phyloP scores from a whole-genome alignment of 2,329 filamentous ascomycete species.

The Phialemoniopsis sp. region DNA sequence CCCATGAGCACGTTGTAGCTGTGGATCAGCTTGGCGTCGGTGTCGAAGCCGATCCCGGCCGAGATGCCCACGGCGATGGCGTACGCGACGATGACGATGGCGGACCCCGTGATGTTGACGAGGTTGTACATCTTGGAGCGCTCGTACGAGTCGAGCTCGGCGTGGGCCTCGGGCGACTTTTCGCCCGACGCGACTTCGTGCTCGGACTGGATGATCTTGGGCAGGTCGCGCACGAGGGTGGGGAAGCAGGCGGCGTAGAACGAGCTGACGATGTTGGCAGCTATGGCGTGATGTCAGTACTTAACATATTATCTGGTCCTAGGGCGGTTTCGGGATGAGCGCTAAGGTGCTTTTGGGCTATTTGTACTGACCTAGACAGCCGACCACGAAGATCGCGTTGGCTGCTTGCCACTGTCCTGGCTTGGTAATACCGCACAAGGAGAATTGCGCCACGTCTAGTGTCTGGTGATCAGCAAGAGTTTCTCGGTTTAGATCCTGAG shows the following conservation, averaged over 20 bases:
- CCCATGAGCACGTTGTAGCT: slow-evolving; percentile 13
- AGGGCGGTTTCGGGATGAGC: too few relatives aligned
- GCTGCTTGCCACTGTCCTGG: slow-evolving; percentile 11
- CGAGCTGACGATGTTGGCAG: slow-evolving; percentile 12
- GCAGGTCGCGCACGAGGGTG: slow-evolving; percentile 10
- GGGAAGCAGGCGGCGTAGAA: slow-evolving; percentile 14
- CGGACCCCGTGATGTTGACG: slow-evolving; percentile 14
- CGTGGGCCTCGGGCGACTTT: slow-evolving; percentile 11
- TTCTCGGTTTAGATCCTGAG: too few relatives aligned
- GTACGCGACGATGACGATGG: slow-evolving; percentile 11
- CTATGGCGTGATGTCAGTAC: too few relatives aligned
- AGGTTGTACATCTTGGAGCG: slow-evolving; percentile 14
- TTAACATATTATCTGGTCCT: too few relatives aligned
- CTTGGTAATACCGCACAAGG: slow-evolving; percentile 12
- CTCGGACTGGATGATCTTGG: slow-evolving; percentile 11
- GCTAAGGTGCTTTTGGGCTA: too few relatives aligned
- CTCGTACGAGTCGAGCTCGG: slow-evolving; percentile 12
- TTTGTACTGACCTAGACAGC: slow-evolving; percentile 8
- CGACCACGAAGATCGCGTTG: slow-evolving; percentile 11
- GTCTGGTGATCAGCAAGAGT: slow-evolving; percentile 5
- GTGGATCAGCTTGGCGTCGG: slow-evolving; percentile 6
- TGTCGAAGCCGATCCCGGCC: slow-evolving; percentile 10
- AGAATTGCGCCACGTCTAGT: slow-evolving; percentile 11
- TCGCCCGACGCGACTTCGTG: slow-evolving; percentile 8
- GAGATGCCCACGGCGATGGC: slow-evolving; percentile 13